A percentile compares a stretch with the other conserved stretches of the same genome.
phyloP scores from a whole-genome alignment of 2,329 filamentous ascomycete species.

The Microcyclospora pomicola region DNA sequence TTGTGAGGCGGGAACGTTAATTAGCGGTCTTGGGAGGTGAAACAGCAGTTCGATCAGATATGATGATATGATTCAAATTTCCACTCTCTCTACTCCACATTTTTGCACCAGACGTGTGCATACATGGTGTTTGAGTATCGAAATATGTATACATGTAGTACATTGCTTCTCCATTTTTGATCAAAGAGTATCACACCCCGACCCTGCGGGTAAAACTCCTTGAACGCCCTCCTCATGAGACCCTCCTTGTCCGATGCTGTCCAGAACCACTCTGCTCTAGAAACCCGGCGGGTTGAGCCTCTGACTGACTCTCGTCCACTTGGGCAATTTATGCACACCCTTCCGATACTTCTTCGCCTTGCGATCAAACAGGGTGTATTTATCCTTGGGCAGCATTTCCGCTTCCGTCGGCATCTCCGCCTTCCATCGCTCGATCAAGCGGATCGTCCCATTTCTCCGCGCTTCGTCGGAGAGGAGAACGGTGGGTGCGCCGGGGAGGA shows the following conservation, averaged over 20 bases:
- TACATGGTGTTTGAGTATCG: too few relatives aligned
- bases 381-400: constrained; percentile 92
- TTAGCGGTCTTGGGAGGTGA: background rate
- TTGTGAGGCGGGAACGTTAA: constrained; percentile 17
- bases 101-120: too few relatives aligned
- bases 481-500: constrained; percentile 8
- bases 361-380: constrained; percentile 95
- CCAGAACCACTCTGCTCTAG: constrained; percentile 30
- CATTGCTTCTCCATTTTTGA: too few relatives aligned
- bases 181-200: too few relatives aligned
- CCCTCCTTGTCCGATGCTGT: too few relatives aligned
- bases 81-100: too few relatives aligned
- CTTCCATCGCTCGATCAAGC: constrained; percentile 82
- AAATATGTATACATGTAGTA: too few relatives aligned
- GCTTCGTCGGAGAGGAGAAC: constrained; percentile 15
- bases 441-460: constrained; percentile 42
- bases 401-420: constrained; percentile 87
- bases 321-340: constrained; percentile 64
- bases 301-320: constrained; percentile 94
- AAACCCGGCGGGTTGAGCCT: constrained; percentile 89
- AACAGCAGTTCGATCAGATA: too few relatives aligned
- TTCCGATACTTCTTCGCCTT: constrained; percentile 94
- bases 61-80: too few relatives aligned
- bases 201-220: too few relatives aligned
- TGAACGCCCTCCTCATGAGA: too few relatives aligned